These are phyloP conservation scores for Trametes coccinea DNA, from an alignment of 768 basidiomycete genomes.

Conservation along the genomic window DNA sequence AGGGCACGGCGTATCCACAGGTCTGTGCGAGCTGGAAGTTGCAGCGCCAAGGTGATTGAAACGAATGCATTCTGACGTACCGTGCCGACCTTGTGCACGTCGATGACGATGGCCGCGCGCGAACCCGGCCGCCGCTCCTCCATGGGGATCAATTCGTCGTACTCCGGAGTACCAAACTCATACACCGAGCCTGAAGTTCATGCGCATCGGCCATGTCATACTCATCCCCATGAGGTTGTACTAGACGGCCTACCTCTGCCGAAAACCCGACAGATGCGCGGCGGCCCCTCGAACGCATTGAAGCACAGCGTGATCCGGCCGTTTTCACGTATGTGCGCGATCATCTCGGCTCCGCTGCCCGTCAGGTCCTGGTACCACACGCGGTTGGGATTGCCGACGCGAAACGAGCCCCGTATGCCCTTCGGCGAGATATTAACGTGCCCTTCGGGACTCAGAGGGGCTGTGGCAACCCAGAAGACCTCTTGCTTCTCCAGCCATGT, in stretches of 20 bases:
- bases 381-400: conserved; percentile 49
- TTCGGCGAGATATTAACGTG: conserved; percentile 74
- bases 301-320: conserved; percentile 63
- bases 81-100: conserved; percentile 58
- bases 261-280: conserved; percentile 60
- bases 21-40: conserved; percentile 44
- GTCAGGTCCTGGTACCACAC: conserved; percentile 79
- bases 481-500: conserved; percentile 63
- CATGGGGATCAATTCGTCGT: conserved; percentile 49
- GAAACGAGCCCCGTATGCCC: conserved; percentile 59
- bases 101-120: conserved; percentile 58
- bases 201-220: neutral
- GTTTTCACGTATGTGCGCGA: conserved; percentile 64
- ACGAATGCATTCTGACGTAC: conserved; percentile 31
- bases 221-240: no score
- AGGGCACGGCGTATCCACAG: conserved; percentile 66
- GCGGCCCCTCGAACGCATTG: conserved; percentile 59
- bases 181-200: conserved; percentile 49
- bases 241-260: conserved; percentile 47
- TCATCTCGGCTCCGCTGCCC: conserved; percentile 65
- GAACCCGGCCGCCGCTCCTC: conserved; percentile 55
- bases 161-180: conserved; percentile 65
- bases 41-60: conserved; percentile 22
- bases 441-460: conserved; percentile 57
- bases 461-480: conserved; percentile 72